These are phyloP conservation scores for Aureobasidium melanogenum DNA, from an alignment of 2,329 filamentous ascomycete genomes.

Conservation along the genomic window DNA sequence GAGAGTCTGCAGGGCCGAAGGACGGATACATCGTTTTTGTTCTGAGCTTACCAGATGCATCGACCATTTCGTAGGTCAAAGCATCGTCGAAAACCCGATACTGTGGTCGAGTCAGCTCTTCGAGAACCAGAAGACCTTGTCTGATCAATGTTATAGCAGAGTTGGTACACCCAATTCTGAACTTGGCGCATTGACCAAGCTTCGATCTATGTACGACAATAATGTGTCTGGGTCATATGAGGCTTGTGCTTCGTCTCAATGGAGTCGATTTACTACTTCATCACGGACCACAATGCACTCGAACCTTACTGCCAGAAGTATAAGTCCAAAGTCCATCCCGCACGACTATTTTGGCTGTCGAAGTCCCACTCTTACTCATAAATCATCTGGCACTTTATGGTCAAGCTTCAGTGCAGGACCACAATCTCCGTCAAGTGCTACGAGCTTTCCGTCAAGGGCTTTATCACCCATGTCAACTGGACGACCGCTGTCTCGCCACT, in stretches of 20 bases:
- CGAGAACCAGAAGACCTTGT: conserved; percentile 28
- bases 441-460: conserved; percentile 35
- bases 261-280: conserved; percentile 18
- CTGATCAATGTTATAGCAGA: background rate
- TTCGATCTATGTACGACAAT: background rate
- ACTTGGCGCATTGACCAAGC: background rate
- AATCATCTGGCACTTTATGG: conserved; percentile 77
- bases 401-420: conserved; percentile 68
- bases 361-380: conserved; percentile 62
- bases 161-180: background rate
- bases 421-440: conserved; percentile 55
- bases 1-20: conserved; percentile 91
- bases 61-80: conserved; percentile 75
- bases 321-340: conserved; percentile 25
- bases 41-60: conserved; percentile 84
- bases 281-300: conserved; percentile 26
- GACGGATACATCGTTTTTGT: conserved; percentile 87
- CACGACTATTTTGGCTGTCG: conserved; percentile 61
- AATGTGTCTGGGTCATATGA: background rate
- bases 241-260: background rate
- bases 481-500: conserved; percentile 10
- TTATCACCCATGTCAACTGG: conserved; percentile 11
- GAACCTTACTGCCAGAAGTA: conserved; percentile 43
- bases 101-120: conserved; percentile 90
- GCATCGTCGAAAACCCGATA: conserved; percentile 73